Evolutionary conservation across 1,284 basidiomycete genomes (phyloP), one percentile per base, ranked within the genome.

Genomic region (Lignosus rhinocerotis): DNA sequence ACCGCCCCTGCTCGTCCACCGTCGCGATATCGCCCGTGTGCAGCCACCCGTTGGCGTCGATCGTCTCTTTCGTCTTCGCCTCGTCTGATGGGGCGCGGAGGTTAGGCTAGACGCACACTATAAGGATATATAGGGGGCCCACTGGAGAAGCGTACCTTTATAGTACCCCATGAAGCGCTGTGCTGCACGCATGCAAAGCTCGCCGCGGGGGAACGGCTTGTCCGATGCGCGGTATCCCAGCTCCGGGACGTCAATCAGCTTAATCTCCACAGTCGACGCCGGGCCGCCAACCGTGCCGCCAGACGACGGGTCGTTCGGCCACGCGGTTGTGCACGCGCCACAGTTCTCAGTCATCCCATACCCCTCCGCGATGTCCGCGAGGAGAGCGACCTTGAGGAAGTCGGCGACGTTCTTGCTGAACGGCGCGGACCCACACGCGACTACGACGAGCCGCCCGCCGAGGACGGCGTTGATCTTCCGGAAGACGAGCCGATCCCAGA

Each of bases 401-500:
- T 94, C 87, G 67, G 94, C 81, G 14, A 92, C 91, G 42, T 93
- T 86, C 2, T 79, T 69, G 62, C 84, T 88, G 67, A 96, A 92
- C 2, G 94, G 89, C 33, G 94, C 94, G 46, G 90, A 92, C n/a
- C 94, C 94, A 32, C 82, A 84, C 47, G 82, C 80, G 46, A 96
- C 78, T 51, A 91, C 70, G 58, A 75, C 65, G 32, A 96, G 62
- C 17, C 85, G 82, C 2, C 94, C 94, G 58, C 94, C 94, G n/a
- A 96, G 82, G 33, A 90, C 85, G 88, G 76, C 89, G 88, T 58
- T 55, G 16, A 60, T 38, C 62, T 98, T 98, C 66, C 85, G 83
- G 80, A 99, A 98, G 2, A 99, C 90, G 41, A 99, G 74, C 39
- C 83, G 83, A 73, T 99, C 97, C 88, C 94, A 98, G 52, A 98